These are phyloP conservation scores for Kluyveromyces dobzhanskii DNA, from an alignment of 805 yeast species.

Conservation along the genomic window DNA sequence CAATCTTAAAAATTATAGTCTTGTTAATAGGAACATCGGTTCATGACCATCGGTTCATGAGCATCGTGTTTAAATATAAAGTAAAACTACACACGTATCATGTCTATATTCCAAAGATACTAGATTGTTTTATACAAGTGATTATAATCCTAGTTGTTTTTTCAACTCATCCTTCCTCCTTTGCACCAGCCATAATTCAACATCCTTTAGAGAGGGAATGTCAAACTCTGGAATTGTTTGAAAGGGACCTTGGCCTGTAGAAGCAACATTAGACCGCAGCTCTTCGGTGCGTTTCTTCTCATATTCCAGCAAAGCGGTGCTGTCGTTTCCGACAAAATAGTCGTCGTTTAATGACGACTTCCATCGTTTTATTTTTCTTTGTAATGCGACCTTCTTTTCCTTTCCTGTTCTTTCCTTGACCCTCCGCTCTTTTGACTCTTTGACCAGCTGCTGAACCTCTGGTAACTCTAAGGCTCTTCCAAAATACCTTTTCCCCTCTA, in stretches of 20 bases:
- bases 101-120: no score
- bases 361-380: constrained; percentile 18
- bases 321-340: constrained; percentile 32
- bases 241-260: background rate
- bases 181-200: constrained; percentile 40
- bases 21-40: no score
- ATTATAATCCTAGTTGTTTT: constrained; percentile 15
- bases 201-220: constrained; percentile 32
- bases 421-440: constrained; percentile 24
- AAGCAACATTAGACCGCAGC: background rate
- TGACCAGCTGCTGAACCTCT: constrained; percentile 49
- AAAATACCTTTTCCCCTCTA: constrained; percentile 61
- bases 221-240: constrained; percentile 4
- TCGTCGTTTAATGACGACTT: constrained; percentile 24
- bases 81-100: no score
- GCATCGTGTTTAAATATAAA: no score
- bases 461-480: constrained; percentile 80
- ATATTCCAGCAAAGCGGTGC: background rate
- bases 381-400: constrained; percentile 14
- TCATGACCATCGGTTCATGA: no score
- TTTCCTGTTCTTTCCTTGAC: constrained; percentile 16
- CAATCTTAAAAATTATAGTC: no score
- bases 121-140: no score
- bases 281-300: background rate
- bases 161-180: constrained; percentile 37